Evolutionary conservation across 768 basidiomycete genomes (phyloP).

Genomic region (Pleurotus eryngii): DNA sequence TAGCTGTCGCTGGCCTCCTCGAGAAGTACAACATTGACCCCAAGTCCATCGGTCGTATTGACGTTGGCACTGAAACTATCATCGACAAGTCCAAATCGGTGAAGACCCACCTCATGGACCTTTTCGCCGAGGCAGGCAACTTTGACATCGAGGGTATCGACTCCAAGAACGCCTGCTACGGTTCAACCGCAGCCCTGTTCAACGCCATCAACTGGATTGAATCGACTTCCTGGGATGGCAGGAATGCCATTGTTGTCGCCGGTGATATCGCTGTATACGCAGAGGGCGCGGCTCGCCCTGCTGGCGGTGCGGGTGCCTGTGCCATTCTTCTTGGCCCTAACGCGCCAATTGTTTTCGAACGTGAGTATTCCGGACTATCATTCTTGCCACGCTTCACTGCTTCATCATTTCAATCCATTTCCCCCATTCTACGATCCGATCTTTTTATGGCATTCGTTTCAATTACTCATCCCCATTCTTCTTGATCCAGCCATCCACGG

Average conservation of each 20-base stretch:
- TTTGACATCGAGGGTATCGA: constrained; percentile 98
- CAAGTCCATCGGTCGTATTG: constrained; percentile 93
- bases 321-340: constrained; percentile 96
- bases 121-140: constrained; percentile 91
- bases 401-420: constrained; percentile 6
- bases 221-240: constrained; percentile 93
- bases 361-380: constrained; percentile 48
- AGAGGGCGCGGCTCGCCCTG: constrained; percentile 91
- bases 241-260: constrained; percentile 94
- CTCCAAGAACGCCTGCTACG: constrained; percentile 99
- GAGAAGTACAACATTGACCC: constrained; percentile 96
- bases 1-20: constrained; percentile 86
- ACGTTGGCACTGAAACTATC: constrained; percentile 98
- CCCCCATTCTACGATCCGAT: not conserved
- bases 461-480: not conserved
- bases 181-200: constrained; percentile 97
- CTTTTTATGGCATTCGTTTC: constrained; percentile 1
- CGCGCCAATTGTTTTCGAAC: constrained; percentile 91
- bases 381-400: not conserved
- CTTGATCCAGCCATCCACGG: constrained; percentile 82
- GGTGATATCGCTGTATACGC: constrained; percentile 99
- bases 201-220: constrained; percentile 99
- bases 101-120: constrained; percentile 98
- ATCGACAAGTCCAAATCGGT: constrained; percentile 99
- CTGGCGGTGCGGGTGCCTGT: constrained; percentile 93